These are phyloP conservation scores for Hymenoscyphus fructigenus DNA, from an alignment of 2,329 filamentous ascomycete genomes.

Conservation along the genomic window DNA sequence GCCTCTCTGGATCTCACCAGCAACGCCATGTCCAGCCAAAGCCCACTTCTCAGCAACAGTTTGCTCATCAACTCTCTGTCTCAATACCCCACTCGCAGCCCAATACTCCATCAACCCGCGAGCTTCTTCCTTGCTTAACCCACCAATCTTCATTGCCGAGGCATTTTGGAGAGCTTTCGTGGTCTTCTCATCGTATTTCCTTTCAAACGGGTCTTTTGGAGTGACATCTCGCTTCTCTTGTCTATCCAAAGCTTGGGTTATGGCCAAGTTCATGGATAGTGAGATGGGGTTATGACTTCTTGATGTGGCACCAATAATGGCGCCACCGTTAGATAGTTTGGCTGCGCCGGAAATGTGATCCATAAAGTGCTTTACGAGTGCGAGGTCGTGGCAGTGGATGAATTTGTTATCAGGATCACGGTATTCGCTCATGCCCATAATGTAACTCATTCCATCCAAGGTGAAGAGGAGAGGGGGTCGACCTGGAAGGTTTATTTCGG, in stretches of 20 bases:
- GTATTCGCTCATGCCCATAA: slow-evolving; percentile 79
- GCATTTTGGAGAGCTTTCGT: slow-evolving; percentile 53
- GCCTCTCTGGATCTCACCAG: slow-evolving; percentile 80
- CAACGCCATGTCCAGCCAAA: slow-evolving; percentile 74
- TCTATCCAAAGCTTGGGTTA: slow-evolving; percentile 55
- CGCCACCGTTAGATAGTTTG: slow-evolving; percentile 69
- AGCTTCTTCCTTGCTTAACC: slow-evolving; percentile 72
- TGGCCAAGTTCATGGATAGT: slow-evolving; percentile 66
- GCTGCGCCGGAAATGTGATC: slow-evolving; percentile 65
- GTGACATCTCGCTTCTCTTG: slow-evolving; percentile 41
- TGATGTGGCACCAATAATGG: slow-evolving; percentile 72
- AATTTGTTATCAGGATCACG: slow-evolving; percentile 65
- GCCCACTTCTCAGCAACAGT: slow-evolving; percentile 80
- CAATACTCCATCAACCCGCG: slow-evolving; percentile 87
- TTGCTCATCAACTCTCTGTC: slow-evolving; percentile 65
- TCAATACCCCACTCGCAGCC: slow-evolving; percentile 76
- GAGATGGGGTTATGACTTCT: slow-evolving; percentile 66
- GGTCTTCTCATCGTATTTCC: slow-evolving; percentile 56
- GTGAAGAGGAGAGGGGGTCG: slow-evolving; percentile 64
- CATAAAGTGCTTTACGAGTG: slow-evolving; percentile 72
- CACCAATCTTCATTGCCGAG: slow-evolving; percentile 58
- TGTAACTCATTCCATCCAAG: slow-evolving; percentile 76
- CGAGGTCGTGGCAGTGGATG: slow-evolving; percentile 85
- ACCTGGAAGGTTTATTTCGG: slow-evolving; percentile 64
- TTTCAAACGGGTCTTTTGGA: slow-evolving; percentile 52